Base-by-base conservation (phyloP, 148 eudicot species). In the Rhododendron henanense region DNA sequence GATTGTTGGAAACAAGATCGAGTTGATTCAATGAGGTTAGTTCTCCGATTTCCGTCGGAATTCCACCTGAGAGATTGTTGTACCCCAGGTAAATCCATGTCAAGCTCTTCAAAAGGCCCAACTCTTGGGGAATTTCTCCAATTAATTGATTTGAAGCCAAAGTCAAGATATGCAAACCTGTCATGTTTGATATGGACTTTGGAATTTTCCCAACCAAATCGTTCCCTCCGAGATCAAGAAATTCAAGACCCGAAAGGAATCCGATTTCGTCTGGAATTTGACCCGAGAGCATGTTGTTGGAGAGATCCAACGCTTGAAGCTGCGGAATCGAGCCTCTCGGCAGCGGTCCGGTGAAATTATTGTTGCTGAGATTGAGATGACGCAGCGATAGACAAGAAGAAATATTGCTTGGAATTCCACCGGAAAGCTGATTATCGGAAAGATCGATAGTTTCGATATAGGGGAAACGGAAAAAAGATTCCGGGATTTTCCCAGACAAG, bases 221-320 rank as follows among this genome's bases (percentile, higher is more conserved):
- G 86, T 96, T 96, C 39, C 99, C 99, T 2, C 99, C 99, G 31
- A 96, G 87, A 86, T 96, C 99, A 78, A 96, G 94, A 80, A 88
- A 90, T 78, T 83, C 87, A 45, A 95, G 85, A 67, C 87, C 82
- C 0, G 87, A 77, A 25, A 90, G 55, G 3, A 48, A 83, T 23
- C 94, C 98, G 5, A 96, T 81, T n/a, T 83, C 88, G 6, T 85
- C 89, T 0, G 98, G 94, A 48, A 96, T 94, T 69, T 57, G 13
- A 4, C 95, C 98, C 1, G 93, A 90, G 21, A 96, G 86, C 90
- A 94, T 88, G 90, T 96, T 96, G 90, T 96, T 95, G 44, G 96
- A 96, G 5, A 96, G 84, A 89, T 96, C 99, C 84, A 96, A 81
- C 10, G 85, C 91, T 83, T 91, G 82, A 33, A 94, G 92, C 67